phyloP scores from a whole-genome alignment of 495 filamentous ascomycete species.

The Hyaloscypha finlandica region DNA sequence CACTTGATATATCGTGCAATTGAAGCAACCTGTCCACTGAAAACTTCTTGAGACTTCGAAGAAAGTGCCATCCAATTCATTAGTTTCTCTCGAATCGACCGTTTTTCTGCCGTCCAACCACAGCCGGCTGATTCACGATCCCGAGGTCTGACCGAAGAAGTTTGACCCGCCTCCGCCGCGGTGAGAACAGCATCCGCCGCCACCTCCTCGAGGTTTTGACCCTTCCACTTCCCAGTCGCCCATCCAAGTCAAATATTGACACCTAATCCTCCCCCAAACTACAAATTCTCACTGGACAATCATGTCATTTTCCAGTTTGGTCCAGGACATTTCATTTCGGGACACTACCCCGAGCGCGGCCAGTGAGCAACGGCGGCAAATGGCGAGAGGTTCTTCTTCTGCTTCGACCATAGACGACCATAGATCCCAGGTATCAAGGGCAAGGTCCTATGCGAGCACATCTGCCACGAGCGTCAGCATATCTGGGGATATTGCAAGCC shows the following conservation, averaged over 20 bases:
- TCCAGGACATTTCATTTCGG: constrained; percentile 79
- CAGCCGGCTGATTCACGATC: neutral
- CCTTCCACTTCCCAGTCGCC: neutral
- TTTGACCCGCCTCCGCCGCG: neutral
- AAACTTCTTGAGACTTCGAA: no score
- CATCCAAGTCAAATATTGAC: neutral
- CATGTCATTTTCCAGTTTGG: constrained; percentile 92
- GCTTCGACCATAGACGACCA: constrained; percentile 57
- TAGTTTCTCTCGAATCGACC: neutral
- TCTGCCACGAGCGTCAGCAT: constrained; percentile 94
- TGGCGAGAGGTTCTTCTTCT: constrained; percentile 41
- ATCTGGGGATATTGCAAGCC: constrained; percentile 87
- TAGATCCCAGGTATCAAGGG: constrained; percentile 71
- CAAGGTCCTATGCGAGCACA: constrained; percentile 81
- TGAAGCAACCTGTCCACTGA: no score
- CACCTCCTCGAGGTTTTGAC: neutral
- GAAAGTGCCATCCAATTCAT: no score
- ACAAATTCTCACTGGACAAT: neutral
- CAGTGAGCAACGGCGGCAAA: constrained; percentile 36
- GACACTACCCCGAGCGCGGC: constrained; percentile 57
- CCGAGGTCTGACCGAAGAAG: neutral
- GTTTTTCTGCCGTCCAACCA: neutral
- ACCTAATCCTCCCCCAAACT: neutral
- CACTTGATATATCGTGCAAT: no score
- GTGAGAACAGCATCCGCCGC: neutral